phyloP scores from a whole-genome alignment of 1,284 basidiomycete genomes.

The Moesziomyces globuligerus region DNA sequence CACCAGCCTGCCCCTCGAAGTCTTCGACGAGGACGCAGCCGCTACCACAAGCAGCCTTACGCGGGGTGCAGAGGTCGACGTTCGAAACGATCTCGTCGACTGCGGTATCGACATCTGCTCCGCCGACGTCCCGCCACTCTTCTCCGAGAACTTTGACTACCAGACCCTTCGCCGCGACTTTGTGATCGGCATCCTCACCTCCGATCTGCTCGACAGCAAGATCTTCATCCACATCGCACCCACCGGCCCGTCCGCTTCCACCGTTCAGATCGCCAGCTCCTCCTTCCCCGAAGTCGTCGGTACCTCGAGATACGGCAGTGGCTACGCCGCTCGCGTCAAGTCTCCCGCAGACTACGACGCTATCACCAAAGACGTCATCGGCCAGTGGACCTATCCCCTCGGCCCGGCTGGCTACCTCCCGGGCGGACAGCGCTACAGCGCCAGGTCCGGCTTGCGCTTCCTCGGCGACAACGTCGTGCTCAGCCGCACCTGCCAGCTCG shows the following conservation, averaged over 20 bases:
- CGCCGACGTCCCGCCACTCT: slow-evolving; percentile 90
- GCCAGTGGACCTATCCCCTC: slow-evolving; percentile 91
- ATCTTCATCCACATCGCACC: slow-evolving; percentile 86
- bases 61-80: slow-evolving; percentile 74
- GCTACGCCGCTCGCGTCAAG: slow-evolving; percentile 60
- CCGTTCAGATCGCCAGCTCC: slow-evolving; percentile 32
- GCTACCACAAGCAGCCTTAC: slow-evolving; percentile 35
- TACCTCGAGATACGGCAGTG: slow-evolving; percentile 83
- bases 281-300: slow-evolving; percentile 76
- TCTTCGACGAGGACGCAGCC: slow-evolving; percentile 50
- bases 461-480: slow-evolving; percentile 49
- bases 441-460: slow-evolving; percentile 43
- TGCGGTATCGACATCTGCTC: slow-evolving; percentile 74
- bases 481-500: slow-evolving; percentile 47
- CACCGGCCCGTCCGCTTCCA: slow-evolving; percentile 36
- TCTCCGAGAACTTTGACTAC: slow-evolving; percentile 99
- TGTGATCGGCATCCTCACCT: slow-evolving; percentile 94
- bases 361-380: slow-evolving; percentile 80
- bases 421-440: slow-evolving; percentile 70
- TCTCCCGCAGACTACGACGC: slow-evolving; percentile 61
- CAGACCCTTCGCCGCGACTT: slow-evolving; percentile 90
- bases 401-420: slow-evolving; percentile 93
- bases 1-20: slow-evolving; percentile 62
- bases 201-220: slow-evolving; percentile 92
- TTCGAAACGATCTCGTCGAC: slow-evolving; percentile 86